Conservation (phyloP, 768 basidiomycete species). For the Termitomyces sp. region DNA sequence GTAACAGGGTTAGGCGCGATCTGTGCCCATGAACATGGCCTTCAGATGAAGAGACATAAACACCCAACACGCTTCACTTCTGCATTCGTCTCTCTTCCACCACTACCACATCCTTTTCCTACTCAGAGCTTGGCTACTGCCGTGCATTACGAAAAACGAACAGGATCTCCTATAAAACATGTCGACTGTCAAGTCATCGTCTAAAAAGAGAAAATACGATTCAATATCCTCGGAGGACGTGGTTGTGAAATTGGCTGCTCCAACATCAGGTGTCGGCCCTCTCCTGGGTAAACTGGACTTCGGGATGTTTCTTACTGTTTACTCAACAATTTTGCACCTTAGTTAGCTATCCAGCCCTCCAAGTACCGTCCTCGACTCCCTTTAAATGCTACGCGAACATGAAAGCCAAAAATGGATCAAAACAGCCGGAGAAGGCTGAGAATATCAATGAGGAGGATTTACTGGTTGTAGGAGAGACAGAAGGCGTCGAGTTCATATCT, state of each 20-base stretch:
- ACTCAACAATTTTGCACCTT: neutral
- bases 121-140: neutral
- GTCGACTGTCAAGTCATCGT: constrained; percentile 28
- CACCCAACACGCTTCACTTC: constrained; percentile 9
- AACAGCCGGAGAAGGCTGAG: constrained; percentile 14
- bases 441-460: constrained; percentile 24
- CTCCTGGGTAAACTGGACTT: constrained; percentile 26
- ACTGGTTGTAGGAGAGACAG: constrained; percentile 79
- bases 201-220: constrained; percentile 30
- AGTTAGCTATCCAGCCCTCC: constrained; percentile 64
- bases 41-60: constrained; percentile 10
- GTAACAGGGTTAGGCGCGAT: constrained; percentile 5
- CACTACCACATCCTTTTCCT: constrained; percentile 8
- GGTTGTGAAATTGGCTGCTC: constrained; percentile 24
- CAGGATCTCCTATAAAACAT: constrained; percentile 16
- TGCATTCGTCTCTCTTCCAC: constrained; percentile 2
- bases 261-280: constrained; percentile 26
- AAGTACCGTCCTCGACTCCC: constrained; percentile 48
- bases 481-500: constrained; percentile 75
- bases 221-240: constrained; percentile 14
- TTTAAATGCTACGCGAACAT: constrained; percentile 55
- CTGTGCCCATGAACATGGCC: constrained; percentile 10
- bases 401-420: constrained; percentile 23
- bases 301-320: neutral
- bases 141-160: neutral